Conservation (phyloP, 2,329 filamentous ascomycete genomes). For the Colletotrichum liaoningense region DNA sequence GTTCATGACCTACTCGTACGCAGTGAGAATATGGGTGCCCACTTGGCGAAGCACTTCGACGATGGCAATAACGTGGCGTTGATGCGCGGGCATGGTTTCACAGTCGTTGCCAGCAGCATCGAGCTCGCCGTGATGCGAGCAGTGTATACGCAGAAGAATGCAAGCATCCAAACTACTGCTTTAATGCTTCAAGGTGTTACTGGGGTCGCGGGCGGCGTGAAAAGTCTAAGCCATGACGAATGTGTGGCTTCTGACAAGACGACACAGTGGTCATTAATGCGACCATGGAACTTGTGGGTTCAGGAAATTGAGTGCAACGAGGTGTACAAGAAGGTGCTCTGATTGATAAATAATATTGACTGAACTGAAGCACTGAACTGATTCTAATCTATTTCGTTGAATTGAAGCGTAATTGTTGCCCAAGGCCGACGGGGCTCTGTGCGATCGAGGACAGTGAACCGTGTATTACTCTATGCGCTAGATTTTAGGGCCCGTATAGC, state of each 20-base stretch:
- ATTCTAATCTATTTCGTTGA: background rate
- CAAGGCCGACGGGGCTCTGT: no score
- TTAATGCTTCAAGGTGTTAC: conserved; percentile 38
- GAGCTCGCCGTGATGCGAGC: conserved; percentile 53
- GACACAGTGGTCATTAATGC: background rate
- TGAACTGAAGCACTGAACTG: background rate
- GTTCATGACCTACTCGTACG: conserved; percentile 51
- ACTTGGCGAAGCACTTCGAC: conserved; percentile 48
- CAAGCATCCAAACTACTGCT: conserved; percentile 52
- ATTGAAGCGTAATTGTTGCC: no score
- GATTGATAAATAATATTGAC: background rate
- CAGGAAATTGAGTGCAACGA: background rate
- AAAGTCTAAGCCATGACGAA: background rate
- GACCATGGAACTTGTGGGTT: conserved; percentile 11
- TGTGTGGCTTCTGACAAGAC: background rate
- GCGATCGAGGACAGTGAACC: no score
- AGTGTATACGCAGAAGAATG: conserved; percentile 57
- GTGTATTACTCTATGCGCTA: no score
- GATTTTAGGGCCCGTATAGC: no score
- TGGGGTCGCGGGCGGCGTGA: background rate
- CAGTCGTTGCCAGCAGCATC: conserved; percentile 49
- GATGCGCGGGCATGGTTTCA: conserved; percentile 59
- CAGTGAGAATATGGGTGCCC: conserved; percentile 45
- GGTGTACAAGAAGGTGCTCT: background rate
- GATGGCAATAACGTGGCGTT: conserved; percentile 49